These are phyloP conservation scores for Melaleuca alternifolia DNA, from an alignment of 345 rosid species.

Conservation along the genomic window DNA sequence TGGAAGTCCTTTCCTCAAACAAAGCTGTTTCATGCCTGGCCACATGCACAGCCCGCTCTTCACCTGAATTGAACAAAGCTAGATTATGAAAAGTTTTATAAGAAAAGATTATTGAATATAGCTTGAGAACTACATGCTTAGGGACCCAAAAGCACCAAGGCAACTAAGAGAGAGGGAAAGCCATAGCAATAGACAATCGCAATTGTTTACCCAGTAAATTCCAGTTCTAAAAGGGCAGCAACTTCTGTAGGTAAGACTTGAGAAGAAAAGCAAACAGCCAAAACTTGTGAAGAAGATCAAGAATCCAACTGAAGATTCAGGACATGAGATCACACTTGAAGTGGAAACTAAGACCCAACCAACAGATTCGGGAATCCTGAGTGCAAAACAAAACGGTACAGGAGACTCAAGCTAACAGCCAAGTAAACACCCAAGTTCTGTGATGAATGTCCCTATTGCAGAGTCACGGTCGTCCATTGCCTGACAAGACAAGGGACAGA, in stretches of 20 bases:
- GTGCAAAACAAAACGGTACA: neutral
- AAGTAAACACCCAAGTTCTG: neutral
- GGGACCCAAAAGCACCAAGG: neutral
- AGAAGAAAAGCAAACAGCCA: neutral
- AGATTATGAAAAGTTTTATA: neutral
- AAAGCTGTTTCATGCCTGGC: conserved; percentile 80
- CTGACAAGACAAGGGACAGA: neutral
- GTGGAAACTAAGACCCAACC: neutral
- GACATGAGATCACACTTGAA: neutral
- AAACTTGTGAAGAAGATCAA: neutral
- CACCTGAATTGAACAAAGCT: conserved; percentile 25
- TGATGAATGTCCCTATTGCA: neutral
- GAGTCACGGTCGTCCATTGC: neutral
- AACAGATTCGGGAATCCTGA: neutral
- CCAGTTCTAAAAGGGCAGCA: neutral
- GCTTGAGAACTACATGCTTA: neutral
- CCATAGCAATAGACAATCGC: neutral
- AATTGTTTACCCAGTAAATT: neutral
- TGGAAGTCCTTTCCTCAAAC: conserved; percentile 75
- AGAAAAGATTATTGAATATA: neutral
- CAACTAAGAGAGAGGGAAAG: neutral
- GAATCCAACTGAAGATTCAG: neutral
- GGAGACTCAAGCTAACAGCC: neutral
- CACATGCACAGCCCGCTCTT: conserved; percentile 65
- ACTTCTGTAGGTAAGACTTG: neutral